These are phyloP conservation scores for Blastobotrys petasosporus DNA, from an alignment of 1,139 yeast species.

Conservation along the genomic window DNA sequence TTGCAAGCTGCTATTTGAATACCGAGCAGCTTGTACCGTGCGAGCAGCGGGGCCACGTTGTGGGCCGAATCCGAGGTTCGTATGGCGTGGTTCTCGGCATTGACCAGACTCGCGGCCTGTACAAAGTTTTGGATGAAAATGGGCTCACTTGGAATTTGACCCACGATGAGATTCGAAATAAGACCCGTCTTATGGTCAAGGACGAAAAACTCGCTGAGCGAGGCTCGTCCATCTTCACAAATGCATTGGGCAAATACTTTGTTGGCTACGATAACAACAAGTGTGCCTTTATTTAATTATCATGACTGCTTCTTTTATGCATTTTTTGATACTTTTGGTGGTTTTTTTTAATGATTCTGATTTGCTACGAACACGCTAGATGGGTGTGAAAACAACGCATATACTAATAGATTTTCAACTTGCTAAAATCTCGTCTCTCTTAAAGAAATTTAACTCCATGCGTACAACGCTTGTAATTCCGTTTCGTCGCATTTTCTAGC, in stretches of 20 bases:
- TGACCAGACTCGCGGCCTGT: neutral
- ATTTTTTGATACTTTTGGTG: neutral
- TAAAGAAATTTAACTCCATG: no score
- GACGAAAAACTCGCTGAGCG: neutral
- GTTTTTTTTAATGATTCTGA: neutral
- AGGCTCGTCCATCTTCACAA: neutral
- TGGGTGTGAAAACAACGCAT: no score
- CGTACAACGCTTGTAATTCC: no score
- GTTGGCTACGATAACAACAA: constrained; percentile 3
- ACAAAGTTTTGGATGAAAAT: constrained; percentile 6
- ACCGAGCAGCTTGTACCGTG: constrained; percentile 3
- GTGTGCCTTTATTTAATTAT: constrained; percentile 2
- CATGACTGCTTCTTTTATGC: neutral
- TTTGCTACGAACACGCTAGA: no score
- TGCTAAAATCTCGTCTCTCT: no score
- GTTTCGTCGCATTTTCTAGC: no score
- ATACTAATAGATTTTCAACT: no score
- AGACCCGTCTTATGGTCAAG: constrained; percentile 1
- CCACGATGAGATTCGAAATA: constrained; percentile 2
- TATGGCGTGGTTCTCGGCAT: constrained; percentile 3
- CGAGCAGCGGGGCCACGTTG: constrained; percentile 3
- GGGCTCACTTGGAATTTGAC: constrained; percentile 6
- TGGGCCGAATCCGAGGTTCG: constrained; percentile 1
- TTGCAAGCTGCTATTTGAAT: constrained; percentile 1
- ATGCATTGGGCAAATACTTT: constrained; percentile 4